Percentiles rank a stretch among this genome's conserved stretches.
phyloP scores from a whole-genome alignment of 768 basidiomycete genomes.

The Tremella yokohamensis region DNA sequence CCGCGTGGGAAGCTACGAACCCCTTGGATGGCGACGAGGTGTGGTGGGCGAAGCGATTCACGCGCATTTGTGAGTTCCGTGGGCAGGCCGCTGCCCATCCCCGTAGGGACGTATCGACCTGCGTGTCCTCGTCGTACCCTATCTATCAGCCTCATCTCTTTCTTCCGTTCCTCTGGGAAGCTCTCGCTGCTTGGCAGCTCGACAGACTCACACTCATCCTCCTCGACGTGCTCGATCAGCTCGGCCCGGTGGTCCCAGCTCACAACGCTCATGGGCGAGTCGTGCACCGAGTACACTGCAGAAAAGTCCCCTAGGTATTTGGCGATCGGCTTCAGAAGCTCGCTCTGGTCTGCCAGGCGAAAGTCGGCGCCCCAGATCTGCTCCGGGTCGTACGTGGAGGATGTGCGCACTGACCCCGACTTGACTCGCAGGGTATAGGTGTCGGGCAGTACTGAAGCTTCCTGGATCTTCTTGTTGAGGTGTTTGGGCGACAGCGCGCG shows the following conservation, averaged over 20 bases:
- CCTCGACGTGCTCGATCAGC: conserved; percentile 24
- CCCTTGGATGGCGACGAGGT: conserved; percentile 20
- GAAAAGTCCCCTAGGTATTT: conserved; percentile 30
- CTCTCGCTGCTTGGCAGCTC: neutral
- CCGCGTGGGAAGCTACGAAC: conserved; percentile 48
- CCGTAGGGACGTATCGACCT: conserved; percentile 26
- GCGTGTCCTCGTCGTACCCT: conserved; percentile 27
- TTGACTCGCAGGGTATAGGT: conserved; percentile 31
- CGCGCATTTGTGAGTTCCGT: conserved; percentile 13
- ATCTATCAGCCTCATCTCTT: conserved; percentile 7
- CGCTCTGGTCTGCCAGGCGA: conserved; percentile 33
- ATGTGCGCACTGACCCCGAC: conserved; percentile 24
- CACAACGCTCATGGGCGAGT: conserved; percentile 33
- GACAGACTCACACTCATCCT: conserved; percentile 41
- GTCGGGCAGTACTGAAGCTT: conserved; percentile 16
- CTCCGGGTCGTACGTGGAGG: conserved; percentile 9
- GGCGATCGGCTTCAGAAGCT: conserved; percentile 26
- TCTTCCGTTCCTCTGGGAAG: neutral
- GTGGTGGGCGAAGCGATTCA: conserved; percentile 2
- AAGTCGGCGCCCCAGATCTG: conserved; percentile 29
- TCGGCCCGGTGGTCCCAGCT: conserved; percentile 35
- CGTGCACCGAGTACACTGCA: conserved; percentile 41
- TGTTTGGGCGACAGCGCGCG: conserved; percentile 37
- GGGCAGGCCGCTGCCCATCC: conserved; percentile 32
- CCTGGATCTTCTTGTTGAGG: conserved; percentile 18